Evolutionary conservation across 2,329 filamentous ascomycete species (phyloP).

Genomic region (Sporothrix humicola): DNA sequence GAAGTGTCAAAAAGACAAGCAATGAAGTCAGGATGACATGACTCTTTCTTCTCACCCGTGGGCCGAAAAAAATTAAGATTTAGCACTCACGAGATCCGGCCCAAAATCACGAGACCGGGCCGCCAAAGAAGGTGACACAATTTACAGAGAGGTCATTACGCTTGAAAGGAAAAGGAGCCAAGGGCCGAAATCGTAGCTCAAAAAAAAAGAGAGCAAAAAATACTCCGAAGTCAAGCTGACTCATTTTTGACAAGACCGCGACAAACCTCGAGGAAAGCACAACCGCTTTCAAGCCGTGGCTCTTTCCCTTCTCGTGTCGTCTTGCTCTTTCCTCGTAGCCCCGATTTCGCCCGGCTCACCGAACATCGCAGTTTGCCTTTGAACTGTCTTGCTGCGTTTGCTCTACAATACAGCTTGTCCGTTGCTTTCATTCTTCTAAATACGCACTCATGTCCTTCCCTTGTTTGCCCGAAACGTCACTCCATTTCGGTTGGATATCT

Average conservation of each 20-base stretch:
- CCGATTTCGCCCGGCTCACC: slow-evolving; percentile 16
- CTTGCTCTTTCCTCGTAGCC: too few species aligned
- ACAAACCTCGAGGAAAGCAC: not conserved
- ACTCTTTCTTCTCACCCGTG: slow-evolving; percentile 2
- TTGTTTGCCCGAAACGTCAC: not conserved
- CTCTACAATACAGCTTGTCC: not conserved
- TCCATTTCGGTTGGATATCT: slow-evolving; percentile 10
- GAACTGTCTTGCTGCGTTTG: not conserved
- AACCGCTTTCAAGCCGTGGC: not conserved
- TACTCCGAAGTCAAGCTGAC: slow-evolving; percentile 15
- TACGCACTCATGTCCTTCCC: not conserved
- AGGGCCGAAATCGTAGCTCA: not conserved
- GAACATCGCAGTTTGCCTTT: not conserved
- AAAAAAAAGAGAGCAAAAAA: not conserved
- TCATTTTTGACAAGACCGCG: not conserved
- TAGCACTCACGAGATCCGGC: slow-evolving; percentile 21
- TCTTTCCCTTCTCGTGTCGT: not conserved
- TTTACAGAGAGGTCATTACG: not conserved
- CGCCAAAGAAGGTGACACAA: slow-evolving; percentile 7
- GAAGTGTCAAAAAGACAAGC: not conserved
- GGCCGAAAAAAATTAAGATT: not conserved
- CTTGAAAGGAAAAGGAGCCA: not conserved
- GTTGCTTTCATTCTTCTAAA: not conserved
- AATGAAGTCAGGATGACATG: slow-evolving; percentile 1
- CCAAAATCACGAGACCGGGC: slow-evolving; percentile 26